Evolutionary conservation across 805 yeast species (phyloP).

Genomic region (Maudiozyma pseudohumilis): DNA sequence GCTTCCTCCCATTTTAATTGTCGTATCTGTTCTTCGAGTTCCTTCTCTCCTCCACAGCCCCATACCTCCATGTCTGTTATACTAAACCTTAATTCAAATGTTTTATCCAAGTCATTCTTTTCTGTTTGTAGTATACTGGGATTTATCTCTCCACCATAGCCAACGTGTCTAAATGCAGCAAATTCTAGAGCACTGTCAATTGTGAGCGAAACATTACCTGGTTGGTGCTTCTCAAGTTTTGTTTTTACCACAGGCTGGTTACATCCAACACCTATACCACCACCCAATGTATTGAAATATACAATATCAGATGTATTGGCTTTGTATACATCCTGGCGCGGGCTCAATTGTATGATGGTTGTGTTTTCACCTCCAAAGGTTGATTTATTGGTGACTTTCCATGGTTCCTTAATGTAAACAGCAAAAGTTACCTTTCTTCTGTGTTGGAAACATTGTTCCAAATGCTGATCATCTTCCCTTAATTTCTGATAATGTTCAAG

Average conservation of each 20-base stretch:
- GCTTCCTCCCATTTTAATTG: conserved; percentile 88
- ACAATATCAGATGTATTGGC: conserved; percentile 33
- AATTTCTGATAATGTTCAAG: conserved; percentile 39
- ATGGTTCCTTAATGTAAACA: conserved; percentile 56
- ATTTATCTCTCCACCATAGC: conserved; percentile 41
- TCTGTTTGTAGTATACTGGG: conserved; percentile 25
- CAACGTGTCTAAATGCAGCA: conserved; percentile 66
- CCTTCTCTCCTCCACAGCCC: conserved; percentile 81
- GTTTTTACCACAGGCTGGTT: conserved; percentile 50
- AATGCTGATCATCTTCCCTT: conserved; percentile 24
- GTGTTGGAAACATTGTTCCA: conserved; percentile 8
- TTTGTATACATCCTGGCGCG: conserved; percentile 49
- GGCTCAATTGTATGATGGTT: conserved; percentile 56
- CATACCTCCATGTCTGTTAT: conserved; percentile 78
- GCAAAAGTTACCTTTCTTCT: conserved; percentile 47
- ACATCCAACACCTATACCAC: conserved; percentile 78
- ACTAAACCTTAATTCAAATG: conserved; percentile 59
- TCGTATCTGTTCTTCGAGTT: conserved; percentile 62
- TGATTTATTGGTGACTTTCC: conserved; percentile 65
- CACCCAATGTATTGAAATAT: conserved; percentile 63
- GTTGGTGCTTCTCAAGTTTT: conserved; percentile 37
- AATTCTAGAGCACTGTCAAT: conserved; percentile 71
- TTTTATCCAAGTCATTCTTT: conserved; percentile 12
- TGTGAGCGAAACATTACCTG: conserved; percentile 74
- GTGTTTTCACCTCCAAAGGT: conserved; percentile 58